Evolutionary conservation across 257 asterid genomes (phyloP), one percentile per base, ranked within the genome.

Genomic region (Scutellaria minor): DNA sequence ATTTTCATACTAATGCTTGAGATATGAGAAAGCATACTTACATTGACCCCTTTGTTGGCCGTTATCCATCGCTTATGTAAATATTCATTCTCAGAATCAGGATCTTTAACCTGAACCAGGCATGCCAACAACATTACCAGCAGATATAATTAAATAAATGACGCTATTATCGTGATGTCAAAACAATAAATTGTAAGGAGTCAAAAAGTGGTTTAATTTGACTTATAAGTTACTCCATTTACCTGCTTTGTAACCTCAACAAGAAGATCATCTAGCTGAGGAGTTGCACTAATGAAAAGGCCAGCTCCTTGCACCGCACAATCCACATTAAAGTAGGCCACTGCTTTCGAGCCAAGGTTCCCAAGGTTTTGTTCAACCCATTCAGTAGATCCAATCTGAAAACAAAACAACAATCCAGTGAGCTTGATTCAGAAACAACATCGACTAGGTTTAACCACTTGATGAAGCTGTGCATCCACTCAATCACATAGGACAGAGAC

Each of bases 301-400:
- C 97, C 97, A 27, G 96, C 92, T 62, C 99, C 99, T 85, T 94
- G 99, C 80, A 85, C 96, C 9, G 97, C 99, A 55, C 99, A 94
- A 78, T 94, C 99, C 78, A 94, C 93, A 61, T 94, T 94, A 51
- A 94, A 79, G 77, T 94, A 94, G 60, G 96, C 96, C 66, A 94
- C 95, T 9, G 97, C 87, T 80, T 87, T 89, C 22, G 93, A 73
- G 7, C 93, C 90, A 64, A 94, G 92, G 85, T 85, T 91, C 84
- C 83, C 9, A 48, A 85, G 81, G 81, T 94, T 91, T 74, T 94
- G 90, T 84, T 93, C 98, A 54, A 90, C 96, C 98, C 98, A 93
- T 80, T 93, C 98, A 13, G 96, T 86, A 8, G 98, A 93, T 56
- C 98, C 98, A 81, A 93, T 86, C 98, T 90, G 89, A 63, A 74